phyloP scores from a whole-genome alignment of 2,329 filamentous ascomycete species.

The Clarireedia hainanense region DNA sequence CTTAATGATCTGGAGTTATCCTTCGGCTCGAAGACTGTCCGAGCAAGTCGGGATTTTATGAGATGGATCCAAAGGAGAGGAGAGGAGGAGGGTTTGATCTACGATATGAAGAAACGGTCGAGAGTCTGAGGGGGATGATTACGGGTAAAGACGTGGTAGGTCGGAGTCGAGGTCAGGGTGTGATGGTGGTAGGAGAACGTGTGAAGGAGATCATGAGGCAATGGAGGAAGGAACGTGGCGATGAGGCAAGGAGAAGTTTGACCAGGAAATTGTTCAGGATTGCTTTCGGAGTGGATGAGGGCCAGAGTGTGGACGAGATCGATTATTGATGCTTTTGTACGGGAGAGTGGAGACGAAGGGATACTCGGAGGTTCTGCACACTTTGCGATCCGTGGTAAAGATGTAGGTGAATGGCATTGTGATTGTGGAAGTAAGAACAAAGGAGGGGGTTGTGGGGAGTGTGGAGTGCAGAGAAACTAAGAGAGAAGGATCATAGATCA shows the following conservation, averaged over 20 bases:
- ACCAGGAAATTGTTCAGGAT: background rate
- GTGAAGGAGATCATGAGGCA: background rate
- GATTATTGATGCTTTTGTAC: conserved; percentile 4
- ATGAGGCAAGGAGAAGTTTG: background rate
- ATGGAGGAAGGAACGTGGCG: background rate
- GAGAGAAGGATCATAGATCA: no score
- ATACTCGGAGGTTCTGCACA: background rate
- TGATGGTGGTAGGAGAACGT: background rate
- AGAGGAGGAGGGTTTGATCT: conserved; percentile 1
- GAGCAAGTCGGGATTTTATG: background rate
- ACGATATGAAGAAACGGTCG: background rate
- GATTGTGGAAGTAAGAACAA: no score
- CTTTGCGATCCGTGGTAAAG: background rate
- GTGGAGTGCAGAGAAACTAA: background rate
- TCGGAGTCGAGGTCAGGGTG: background rate
- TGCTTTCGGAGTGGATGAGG: background rate
- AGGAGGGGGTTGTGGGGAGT: background rate
- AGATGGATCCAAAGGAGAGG: conserved; percentile 4
- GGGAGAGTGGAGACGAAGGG: background rate
- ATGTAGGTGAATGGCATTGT: background rate
- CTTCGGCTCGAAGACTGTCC: background rate
- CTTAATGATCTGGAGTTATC: background rate
- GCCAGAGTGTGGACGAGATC: background rate
- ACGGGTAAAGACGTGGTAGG: background rate
- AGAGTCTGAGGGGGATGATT: conserved; percentile 1